Evolutionary conservation across 2,329 filamentous ascomycete species (phyloP).

Genomic region (Pseudogymnoascus sp.): DNA sequence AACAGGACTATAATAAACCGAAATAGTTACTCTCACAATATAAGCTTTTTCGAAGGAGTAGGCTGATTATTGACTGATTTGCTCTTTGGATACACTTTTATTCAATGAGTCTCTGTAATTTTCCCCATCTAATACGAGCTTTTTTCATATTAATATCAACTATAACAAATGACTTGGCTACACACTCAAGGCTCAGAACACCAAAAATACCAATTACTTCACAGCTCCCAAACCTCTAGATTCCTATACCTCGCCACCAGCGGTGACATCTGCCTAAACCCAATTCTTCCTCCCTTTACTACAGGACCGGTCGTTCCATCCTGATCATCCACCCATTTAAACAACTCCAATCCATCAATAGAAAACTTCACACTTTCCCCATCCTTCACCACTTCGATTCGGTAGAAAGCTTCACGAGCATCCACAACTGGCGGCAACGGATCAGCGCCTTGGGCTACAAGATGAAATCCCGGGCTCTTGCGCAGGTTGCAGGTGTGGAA

Average conservation of each 20-base stretch:
- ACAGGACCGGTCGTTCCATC: conserved; percentile 22
- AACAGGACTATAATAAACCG: neutral
- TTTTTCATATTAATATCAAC: too few relatives aligned
- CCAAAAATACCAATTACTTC: neutral
- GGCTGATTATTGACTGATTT: neutral
- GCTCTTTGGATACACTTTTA: neutral
- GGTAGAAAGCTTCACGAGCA: conserved; percentile 27
- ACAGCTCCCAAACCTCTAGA: conserved; percentile 28
- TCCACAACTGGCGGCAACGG: conserved; percentile 27
- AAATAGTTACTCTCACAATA: neutral
- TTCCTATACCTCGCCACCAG: conserved; percentile 27
- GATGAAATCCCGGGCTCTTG: conserved; percentile 28
- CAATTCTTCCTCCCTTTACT: conserved; percentile 22
- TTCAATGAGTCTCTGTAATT: neutral
- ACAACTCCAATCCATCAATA: conserved; percentile 26
- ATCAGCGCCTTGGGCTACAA: conserved; percentile 25
- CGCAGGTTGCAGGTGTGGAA: conserved; percentile 28
- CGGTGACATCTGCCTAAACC: conserved; percentile 29
- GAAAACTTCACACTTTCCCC: conserved; percentile 25
- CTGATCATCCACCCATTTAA: conserved; percentile 26
- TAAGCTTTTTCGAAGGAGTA: neutral
- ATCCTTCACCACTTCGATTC: conserved; percentile 28
- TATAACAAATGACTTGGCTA: neutral
- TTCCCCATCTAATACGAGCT: neutral
- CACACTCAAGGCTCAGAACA: neutral